Evolutionary conservation across 805 yeast species (phyloP).

Genomic region (Candida multigemmis): DNA sequence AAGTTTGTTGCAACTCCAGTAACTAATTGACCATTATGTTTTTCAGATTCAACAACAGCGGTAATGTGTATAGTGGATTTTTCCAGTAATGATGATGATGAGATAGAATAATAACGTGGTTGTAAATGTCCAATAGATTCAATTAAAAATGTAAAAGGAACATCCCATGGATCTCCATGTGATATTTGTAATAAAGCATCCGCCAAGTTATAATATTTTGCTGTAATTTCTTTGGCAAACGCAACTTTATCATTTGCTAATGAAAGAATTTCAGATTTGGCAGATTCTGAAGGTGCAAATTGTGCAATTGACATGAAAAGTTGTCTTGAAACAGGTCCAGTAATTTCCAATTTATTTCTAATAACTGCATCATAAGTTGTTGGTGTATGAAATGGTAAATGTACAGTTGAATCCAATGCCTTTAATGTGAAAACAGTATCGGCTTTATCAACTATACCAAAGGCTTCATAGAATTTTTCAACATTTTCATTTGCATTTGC

Average conservation of each 20-base stretch:
- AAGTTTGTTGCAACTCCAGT: slow-evolving; percentile 91
- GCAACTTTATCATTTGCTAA: slow-evolving; percentile 61
- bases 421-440: slow-evolving; percentile 54
- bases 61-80: slow-evolving; percentile 74
- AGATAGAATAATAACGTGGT: slow-evolving; percentile 94
- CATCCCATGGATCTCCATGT: slow-evolving; percentile 60
- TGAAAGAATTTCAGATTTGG: slow-evolving; percentile 37
- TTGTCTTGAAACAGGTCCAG: slow-evolving; percentile 92
- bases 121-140: slow-evolving; percentile 77
- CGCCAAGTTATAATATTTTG: slow-evolving; percentile 60
- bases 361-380: slow-evolving; percentile 83
- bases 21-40: slow-evolving; percentile 23
- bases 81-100: slow-evolving; percentile 77
- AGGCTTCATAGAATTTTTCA: slow-evolving; percentile 51
- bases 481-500: slow-evolving; percentile 76
- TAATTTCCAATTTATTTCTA: slow-evolving; percentile 81
- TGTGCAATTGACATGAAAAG: slow-evolving; percentile 61
- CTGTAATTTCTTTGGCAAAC: slow-evolving; percentile 59
- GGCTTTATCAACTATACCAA: slow-evolving; percentile 47
- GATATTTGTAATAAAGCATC: slow-evolving; percentile 63
- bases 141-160: slow-evolving; percentile 78
- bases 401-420: slow-evolving; percentile 61
- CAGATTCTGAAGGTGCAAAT: slow-evolving; percentile 67
- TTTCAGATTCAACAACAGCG: slow-evolving; percentile 78
- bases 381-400: slow-evolving; percentile 63